These are phyloP conservation scores for Coccomyxa sp. DNA, from an alignment of 139 green algal species.

Conservation along the genomic window DNA sequence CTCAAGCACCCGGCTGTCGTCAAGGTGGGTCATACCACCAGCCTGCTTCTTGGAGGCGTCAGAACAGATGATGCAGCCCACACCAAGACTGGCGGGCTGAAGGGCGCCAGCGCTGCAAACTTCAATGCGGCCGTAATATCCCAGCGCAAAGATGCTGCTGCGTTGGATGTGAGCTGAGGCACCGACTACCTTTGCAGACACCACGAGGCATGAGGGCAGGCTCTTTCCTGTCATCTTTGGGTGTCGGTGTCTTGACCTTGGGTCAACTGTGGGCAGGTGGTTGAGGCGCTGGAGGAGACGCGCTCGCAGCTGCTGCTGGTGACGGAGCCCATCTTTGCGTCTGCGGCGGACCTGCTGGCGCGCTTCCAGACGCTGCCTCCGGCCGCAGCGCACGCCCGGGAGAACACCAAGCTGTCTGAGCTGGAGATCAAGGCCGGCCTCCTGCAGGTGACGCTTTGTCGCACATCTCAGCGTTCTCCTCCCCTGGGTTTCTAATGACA, in stretches of 20 bases:
- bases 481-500: too few relatives aligned
- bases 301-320: constrained; percentile 71
- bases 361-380: constrained; percentile 27
- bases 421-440: constrained; percentile 85
- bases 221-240: neutral
- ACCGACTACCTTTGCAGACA: too few relatives aligned
- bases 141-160: too few relatives aligned
- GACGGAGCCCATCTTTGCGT: constrained; percentile 73
- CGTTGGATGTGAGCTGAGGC: too few relatives aligned
- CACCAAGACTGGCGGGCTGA: too few relatives aligned
- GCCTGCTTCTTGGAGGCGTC: too few relatives aligned
- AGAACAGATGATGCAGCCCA: too few relatives aligned
- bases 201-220: too few relatives aligned
- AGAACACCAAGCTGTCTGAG: constrained; percentile 28
- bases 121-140: too few relatives aligned
- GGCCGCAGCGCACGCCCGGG: constrained; percentile 2
- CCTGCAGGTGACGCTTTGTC: constrained; percentile 27
- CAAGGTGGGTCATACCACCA: constrained; percentile 18
- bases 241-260: neutral
- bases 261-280: constrained; percentile 37
- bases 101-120: too few relatives aligned
- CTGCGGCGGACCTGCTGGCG: constrained; percentile 54
- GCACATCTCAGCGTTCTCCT: neutral
- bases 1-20: constrained; percentile 68
- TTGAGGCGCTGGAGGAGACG: constrained; percentile 83